Evolutionary conservation across 306 rosid genomes (phyloP).

Genomic region (Coriaria nepalensis): DNA sequence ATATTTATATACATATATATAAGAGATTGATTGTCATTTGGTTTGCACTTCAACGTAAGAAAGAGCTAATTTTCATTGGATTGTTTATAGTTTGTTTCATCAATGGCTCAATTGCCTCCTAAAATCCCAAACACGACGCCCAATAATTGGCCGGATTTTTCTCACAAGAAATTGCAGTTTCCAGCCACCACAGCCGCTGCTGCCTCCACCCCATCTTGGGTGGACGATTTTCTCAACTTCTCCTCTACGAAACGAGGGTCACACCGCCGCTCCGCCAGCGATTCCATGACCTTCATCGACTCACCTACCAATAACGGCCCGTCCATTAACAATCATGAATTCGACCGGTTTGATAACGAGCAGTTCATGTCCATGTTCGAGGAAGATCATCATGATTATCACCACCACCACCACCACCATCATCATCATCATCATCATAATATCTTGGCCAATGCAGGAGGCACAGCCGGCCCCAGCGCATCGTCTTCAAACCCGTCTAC

Average conservation of each 20-base stretch:
- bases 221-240: conserved; percentile 80
- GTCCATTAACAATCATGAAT: conserved; percentile 19
- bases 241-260: conserved; percentile 52
- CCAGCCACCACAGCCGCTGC: conserved; percentile 5
- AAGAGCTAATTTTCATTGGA: neutral
- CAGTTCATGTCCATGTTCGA: conserved; percentile 76
- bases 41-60: too few relatives aligned
- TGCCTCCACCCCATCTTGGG: conserved; percentile 54
- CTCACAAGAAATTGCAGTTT: conserved; percentile 27
- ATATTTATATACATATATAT: too few relatives aligned
- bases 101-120: conserved; percentile 91
- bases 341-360: conserved; percentile 67
- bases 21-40: too few relatives aligned
- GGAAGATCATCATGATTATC: conserved; percentile 24
- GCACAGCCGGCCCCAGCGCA: conserved; percentile 9
- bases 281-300: conserved; percentile 58
- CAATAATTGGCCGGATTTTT: conserved; percentile 55
- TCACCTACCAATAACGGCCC: conserved; percentile 16
- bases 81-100: neutral
- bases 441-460: too few relatives aligned
- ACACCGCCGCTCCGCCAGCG: conserved; percentile 70
- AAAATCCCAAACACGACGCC: conserved; percentile 63
- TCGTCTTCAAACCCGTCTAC: conserved; percentile 69
- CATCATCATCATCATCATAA: too few relatives aligned
- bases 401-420: too few relatives aligned